Evolutionary conservation across 495 filamentous ascomycete species (phyloP), one percentile per base, ranked within the genome.

Genomic region (Podospora australis): DNA sequence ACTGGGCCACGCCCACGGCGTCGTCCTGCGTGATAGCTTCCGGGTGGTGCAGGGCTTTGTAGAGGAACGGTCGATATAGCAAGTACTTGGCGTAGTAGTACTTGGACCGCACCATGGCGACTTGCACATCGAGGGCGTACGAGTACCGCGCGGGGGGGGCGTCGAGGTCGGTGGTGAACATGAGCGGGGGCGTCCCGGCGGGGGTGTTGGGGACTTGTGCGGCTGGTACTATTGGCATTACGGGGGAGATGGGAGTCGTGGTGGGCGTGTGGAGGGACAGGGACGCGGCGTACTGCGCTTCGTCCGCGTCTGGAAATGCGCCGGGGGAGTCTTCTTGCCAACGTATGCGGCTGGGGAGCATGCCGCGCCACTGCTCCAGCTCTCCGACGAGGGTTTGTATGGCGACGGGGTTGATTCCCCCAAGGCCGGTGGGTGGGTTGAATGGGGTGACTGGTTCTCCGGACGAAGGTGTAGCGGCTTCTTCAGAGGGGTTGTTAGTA

Each of bases 61-160:
- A 82, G 29, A 81, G 52, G 49, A 78, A 82, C 9, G 79, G 78
- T 11, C 76, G 70, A 52, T 80, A 70, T 46, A 80, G 70, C 42
- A 81, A 66, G 60, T 75, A 80, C 38, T 75, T 75, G 10, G 75
- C 69, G 59, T 79, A 78, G 60, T 80, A 81, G 64, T 78, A 82
- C 26, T 74, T 66, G 4, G 78, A 75, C 36, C 79, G 70, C 7
- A 82, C 66, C 20, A 76, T 61, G 4, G 79, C 78, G 13, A 75
- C 70, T 32, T 79, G 70, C 35, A 80, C 64, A 49, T 82, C 78
- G 43, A 77, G 60, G 20, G 66, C 68, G 55, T 70, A 77, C 13
- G 68, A 61, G 46, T 78, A 74, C 20, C 46, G 55, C 2, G 58
- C 50, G 2, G 69, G 70, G 1, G 69, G 53, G 0, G 55, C 59